Conservation (phyloP, 2,329 filamentous ascomycete species). For the Colletotrichum truncatum region DNA sequence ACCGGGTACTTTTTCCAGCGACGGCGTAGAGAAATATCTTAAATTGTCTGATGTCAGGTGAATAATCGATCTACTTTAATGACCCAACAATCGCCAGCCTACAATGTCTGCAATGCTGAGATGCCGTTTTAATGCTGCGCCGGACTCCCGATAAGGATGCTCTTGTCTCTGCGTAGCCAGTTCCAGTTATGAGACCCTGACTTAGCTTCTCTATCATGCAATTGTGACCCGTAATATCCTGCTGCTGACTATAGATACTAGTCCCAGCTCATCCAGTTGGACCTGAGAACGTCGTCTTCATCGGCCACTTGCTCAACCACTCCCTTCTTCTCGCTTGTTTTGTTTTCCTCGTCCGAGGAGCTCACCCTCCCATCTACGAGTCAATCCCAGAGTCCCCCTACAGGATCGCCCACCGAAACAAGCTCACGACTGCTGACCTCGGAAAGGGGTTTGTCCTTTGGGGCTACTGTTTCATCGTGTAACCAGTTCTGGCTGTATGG, state of each 20-base stretch:
- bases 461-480: not conserved
- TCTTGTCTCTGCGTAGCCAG: not conserved
- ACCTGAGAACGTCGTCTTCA: slow-evolving; percentile 24
- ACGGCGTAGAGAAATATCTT: not conserved
- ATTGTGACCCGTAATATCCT: not conserved
- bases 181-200: not conserved
- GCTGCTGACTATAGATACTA: not conserved
- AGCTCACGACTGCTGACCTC: slow-evolving; percentile 20
- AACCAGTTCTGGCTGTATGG: slow-evolving; percentile 25
- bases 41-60: not conserved
- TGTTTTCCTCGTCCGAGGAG: slow-evolving; percentile 32
- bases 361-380: slow-evolving; percentile 34
- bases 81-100: not conserved
- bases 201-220: not conserved
- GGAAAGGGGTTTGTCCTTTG: not conserved
- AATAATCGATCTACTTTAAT: not conserved
- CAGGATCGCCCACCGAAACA: slow-evolving; percentile 5
- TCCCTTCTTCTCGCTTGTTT: slow-evolving; percentile 7
- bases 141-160: slow-evolving; percentile 6
- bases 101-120: not conserved
- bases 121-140: not conserved
- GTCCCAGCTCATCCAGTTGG: slow-evolving; percentile 31
- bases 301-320: not conserved
- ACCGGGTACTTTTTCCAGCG: no score
- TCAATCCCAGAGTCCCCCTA: slow-evolving; percentile 32